Base-by-base conservation (phyloP, 169 alveolate genomes). In the Eimeria praecox region DNA sequence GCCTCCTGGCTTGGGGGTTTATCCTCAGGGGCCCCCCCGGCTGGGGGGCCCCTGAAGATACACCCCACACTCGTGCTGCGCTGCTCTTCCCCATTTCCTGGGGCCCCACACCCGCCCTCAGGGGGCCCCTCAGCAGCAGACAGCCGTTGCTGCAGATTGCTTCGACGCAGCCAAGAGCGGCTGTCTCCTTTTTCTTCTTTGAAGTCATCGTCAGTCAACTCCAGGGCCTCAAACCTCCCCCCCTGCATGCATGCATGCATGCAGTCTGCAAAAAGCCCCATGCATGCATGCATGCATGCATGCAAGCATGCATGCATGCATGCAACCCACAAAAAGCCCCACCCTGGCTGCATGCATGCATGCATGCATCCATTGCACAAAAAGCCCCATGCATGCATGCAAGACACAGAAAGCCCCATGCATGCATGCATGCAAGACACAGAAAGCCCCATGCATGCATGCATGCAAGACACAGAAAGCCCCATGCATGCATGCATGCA, bases 201-300 rank as follows among this genome's bases (percentile, higher is more conserved):
- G 10, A n/a, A 0, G 20, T 82, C 92, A 18, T 85, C 92, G 78
- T 85, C 92, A 33, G 9, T 27, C n/a, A 85, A 56, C 52, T 85
- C 92, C 0, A 54, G 5, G 38, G 77, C 38, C 52, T 85, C 75
- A 20, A 85, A 54, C 38, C 40, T 42, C 16, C 92, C 54, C 10
- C 78, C 30, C 92, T 85, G 92, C n/a, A n/a, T 42, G 91, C 52
- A 64, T n/a, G 42, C 75, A 64, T 64, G 75, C 75, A n/a, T 27
- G 75, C 75, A n/a, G n/a, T 27, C 20, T 4, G 0, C 20, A 59
- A 1, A n/a, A 16, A 16, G 8, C n/a, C 20, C 16, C 12, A 5
- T n/a, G 0, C 0, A 64, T 64, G 75, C 73, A 27, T 62, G 73
- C 75, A 64, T 64, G 75, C 75, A 64, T 27, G 75, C 75, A 64